Base-by-base conservation (phyloP, 768 basidiomycete species). In the Boletus edulis region DNA sequence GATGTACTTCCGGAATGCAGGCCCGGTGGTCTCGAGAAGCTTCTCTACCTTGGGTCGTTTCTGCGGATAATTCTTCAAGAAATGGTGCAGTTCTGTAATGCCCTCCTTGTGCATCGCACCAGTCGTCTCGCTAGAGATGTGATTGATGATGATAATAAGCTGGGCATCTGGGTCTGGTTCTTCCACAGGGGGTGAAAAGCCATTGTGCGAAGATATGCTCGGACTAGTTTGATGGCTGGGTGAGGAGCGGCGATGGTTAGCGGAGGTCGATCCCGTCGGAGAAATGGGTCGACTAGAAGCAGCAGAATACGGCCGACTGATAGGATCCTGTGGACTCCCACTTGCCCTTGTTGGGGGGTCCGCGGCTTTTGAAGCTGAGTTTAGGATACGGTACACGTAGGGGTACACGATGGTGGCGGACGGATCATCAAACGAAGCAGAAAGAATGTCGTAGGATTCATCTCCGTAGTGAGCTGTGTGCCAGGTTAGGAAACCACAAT, bases 371-470 rank as follows among this genome's bases (percentile, higher is more conserved):
- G 81, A 71, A 48, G 73, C 78, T 3, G 91, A 84, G 65, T 94
- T 94, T 27, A 95, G 77, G 54, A 95, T 94, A 34, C 93, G 84
- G 69, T 92, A 94, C 41, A 97, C 93, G 63, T 96, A 97, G 31
- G 93, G 92, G 68, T 96, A 96, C 18, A 96, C 94, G 59, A 95
- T 95, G 9, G 92, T 94, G n/a, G 91, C 92, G 7, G 94, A 95
- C n/a, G 94, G 90, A 67, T 94, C 92, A 61, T 96, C 95, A 64
- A 98, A 97, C 11, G 94, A 87, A 40, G 83, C 82, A 2, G 91
- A 89, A 32, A 99, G 81, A 44, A 95, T 73, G 65, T 98, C 94
- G 62, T 98, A 98, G 0, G 95, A 86, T 50, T 89, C 87, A 56
- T 92, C 92, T 24, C 87, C 91, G 65, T 91, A 87, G 62, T 92